Evolutionary conservation across 2,329 filamentous ascomycete species (phyloP).

Genomic region (Clarireedia monteithiana): DNA sequence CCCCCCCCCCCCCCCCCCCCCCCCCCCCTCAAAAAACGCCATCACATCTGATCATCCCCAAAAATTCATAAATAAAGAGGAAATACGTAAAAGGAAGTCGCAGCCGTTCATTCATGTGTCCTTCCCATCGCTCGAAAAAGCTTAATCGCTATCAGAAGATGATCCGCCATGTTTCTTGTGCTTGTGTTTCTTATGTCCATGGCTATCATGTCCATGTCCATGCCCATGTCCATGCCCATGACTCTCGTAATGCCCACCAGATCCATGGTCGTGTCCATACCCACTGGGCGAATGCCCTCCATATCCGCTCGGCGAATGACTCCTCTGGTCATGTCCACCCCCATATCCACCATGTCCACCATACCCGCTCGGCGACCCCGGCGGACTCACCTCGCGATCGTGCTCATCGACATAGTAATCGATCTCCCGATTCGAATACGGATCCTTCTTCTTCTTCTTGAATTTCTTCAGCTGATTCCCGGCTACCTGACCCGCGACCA

Average conservation of each 20-base stretch:
- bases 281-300: not conserved
- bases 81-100: no score
- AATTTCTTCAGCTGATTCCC: conserved; percentile 5
- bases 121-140: no score
- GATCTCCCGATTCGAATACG: not conserved
- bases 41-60: no score
- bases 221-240: conserved; percentile 3
- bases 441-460: conserved; percentile 2
- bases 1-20: no score
- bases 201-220: not conserved
- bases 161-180: not conserved
- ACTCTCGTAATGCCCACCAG: not conserved
- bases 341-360: not conserved
- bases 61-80: no score
- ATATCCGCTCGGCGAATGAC: not conserved
- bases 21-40: no score
- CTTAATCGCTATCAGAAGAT: no score
- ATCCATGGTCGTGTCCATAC: not conserved
- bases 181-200: not conserved
- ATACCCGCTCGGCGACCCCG: not conserved
- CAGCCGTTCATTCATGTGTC: no score
- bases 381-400: conserved; percentile 1
- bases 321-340: not conserved
- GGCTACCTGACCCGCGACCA: not conserved
- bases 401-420: not conserved